Evolutionary conservation across 352 stramenopile species (phyloP), one percentile per base, ranked within the genome.

Genomic region (Phytopythium montanum): DNA sequence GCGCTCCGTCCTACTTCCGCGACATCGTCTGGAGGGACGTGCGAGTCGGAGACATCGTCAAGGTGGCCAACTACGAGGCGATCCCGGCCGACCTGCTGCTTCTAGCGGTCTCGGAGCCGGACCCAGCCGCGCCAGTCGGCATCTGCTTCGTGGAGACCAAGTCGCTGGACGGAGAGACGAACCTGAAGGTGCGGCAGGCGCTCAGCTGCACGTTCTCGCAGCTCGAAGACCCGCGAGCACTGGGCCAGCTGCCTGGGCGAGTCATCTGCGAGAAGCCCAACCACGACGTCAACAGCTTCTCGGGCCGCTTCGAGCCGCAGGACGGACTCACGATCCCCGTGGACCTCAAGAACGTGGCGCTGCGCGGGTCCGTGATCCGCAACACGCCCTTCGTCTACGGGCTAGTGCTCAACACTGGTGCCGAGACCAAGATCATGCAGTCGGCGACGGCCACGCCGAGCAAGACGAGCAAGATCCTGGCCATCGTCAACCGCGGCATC

Each of bases 91-190:
- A 97, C 56, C 60, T 95, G 10, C 50, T 96, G 26, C 59, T 97
- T 14, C 72, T 96, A 0, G 80, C 85, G 0, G 84, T 95, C 13
- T 76, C 70, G 1, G 84, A 94, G 42, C 68, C 81, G 0, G 77
- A 95, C 39, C 75, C 80, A 8, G 62, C 69, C 8, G 67, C 66
- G 6, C 84, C 86, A 1, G 76, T 81, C 18, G 86, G 86, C 0
- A 93, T 95, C 59, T 92, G 80, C 62, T 96, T 95, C 56, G 78
- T 94, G 9, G 84, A 96, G 61, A 96, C 87, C 25, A 96, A 95
- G 59, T 92, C 81, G 19, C 70, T 96, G 0, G 85, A 96, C 44
- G 87, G 87, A 14, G 87, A 96, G 62, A 96, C 87, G 34, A 94
- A 96, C 59, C 65, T 94, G 41, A 96, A 96, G 57, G 76, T 96